phyloP scores from a whole-genome alignment of 2,329 filamentous ascomycete species.

The Volutella citrinella region DNA sequence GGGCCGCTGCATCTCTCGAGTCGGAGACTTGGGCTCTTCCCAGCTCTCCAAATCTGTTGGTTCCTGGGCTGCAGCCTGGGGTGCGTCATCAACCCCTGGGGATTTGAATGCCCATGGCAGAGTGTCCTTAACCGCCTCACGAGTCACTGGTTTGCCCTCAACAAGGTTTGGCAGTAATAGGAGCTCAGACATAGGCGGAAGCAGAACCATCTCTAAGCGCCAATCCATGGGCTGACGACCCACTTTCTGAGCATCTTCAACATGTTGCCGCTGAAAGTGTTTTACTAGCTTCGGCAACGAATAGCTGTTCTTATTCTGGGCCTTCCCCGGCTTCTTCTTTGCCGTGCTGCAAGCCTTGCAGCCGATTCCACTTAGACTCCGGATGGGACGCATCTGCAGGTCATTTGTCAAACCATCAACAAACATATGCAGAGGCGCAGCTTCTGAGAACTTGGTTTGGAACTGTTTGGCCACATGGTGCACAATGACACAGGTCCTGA shows the following conservation, averaged over 20 bases:
- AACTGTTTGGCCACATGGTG: constrained; percentile 60
- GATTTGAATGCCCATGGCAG: constrained; percentile 33
- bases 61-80: no score
- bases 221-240: constrained; percentile 36
- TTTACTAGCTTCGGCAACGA: constrained; percentile 60
- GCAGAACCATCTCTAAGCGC: constrained; percentile 44
- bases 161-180: constrained; percentile 25
- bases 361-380: constrained; percentile 49
- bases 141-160: constrained; percentile 30
- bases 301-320: constrained; percentile 39
- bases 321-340: constrained; percentile 31
- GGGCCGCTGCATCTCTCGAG: not conserved
- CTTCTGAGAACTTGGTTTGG: constrained; percentile 52
- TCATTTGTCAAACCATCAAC: constrained; percentile 56
- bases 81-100: constrained; percentile 7
- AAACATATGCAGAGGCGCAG: constrained; percentile 56
- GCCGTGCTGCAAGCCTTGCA: constrained; percentile 52
- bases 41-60: no score
- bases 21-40: no score
- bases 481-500: constrained; percentile 63
- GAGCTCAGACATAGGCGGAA: constrained; percentile 34
- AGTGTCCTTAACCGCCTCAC: constrained; percentile 35
- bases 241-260: constrained; percentile 25
- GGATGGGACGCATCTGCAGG: constrained; percentile 54
- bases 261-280: constrained; percentile 50